Conservation (phyloP, 768 basidiomycete genomes). For the Macrolepiota dolichaula region DNA sequence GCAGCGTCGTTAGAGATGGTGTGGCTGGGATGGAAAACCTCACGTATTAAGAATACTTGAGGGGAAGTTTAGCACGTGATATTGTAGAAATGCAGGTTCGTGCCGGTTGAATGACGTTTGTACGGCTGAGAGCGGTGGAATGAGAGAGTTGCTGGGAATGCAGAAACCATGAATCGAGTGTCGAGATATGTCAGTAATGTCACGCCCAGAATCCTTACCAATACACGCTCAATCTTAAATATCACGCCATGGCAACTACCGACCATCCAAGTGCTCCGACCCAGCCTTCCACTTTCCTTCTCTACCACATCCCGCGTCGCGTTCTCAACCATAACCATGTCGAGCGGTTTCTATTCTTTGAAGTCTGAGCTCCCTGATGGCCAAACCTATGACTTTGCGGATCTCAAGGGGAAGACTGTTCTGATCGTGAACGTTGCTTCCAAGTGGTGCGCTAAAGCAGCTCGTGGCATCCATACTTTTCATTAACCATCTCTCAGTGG, state of each 20-base stretch:
- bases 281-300: not conserved
- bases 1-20: slow-evolving; percentile 44
- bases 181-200: not conserved
- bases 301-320: slow-evolving; percentile 1
- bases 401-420: slow-evolving; percentile 75
- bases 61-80: not conserved
- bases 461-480: not conserved
- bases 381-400: slow-evolving; percentile 56
- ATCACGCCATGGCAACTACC: slow-evolving; percentile 1
- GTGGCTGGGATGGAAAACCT: slow-evolving; percentile 23
- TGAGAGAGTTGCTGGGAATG: not conserved
- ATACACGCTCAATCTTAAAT: slow-evolving; percentile 19
- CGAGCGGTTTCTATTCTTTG: slow-evolving; percentile 58
- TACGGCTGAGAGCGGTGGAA: not conserved
- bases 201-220: slow-evolving; percentile 31
- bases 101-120: not conserved
- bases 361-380: slow-evolving; percentile 61
- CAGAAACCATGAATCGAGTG: not conserved
- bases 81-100: not conserved
- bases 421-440: slow-evolving; percentile 79
- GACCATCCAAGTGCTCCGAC: not conserved
- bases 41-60: slow-evolving; percentile 11
- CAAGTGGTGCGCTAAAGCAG: slow-evolving; percentile 49
- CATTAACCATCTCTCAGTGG: slow-evolving; percentile 42
- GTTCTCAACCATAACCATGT: not conserved